Percentiles rank a stretch among this genome's conserved stretches.
These are phyloP conservation scores for Seminavis robusta DNA, from an alignment of 108 stramenopile genomes.

Conservation along the genomic window DNA sequence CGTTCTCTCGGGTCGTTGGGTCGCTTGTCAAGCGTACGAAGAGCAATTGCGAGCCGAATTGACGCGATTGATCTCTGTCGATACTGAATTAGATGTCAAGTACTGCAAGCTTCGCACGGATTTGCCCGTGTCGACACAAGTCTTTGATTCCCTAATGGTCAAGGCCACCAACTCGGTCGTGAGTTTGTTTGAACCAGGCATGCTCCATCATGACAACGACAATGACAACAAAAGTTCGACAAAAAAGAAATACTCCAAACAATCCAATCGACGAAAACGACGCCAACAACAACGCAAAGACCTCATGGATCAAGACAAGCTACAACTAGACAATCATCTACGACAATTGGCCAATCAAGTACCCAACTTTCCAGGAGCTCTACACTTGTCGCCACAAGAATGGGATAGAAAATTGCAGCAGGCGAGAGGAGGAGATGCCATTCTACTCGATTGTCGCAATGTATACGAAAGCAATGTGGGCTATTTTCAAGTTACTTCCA, in stretches of 20 bases:
- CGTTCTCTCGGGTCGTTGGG: constrained; percentile 55
- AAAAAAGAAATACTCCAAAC: too few species aligned
- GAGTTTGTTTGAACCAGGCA: constrained; percentile 49
- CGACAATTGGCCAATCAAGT: background rate
- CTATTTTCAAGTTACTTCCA: constrained; percentile 43
- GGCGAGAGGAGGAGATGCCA: background rate
- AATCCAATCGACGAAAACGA: constrained; percentile 8
- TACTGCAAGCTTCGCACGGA: constrained; percentile 69
- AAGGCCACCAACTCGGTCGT: constrained; percentile 71
- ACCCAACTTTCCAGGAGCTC: background rate
- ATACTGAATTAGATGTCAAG: constrained; percentile 59
- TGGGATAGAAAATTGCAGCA: constrained; percentile 57
- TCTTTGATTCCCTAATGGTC: constrained; percentile 56
- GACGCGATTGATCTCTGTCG: background rate
- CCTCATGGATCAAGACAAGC: background rate
- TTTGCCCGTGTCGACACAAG: constrained; percentile 45
- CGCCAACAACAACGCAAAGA: constrained; percentile 1
- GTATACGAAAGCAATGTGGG: constrained; percentile 76
- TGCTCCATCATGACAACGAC: constrained; percentile 15
- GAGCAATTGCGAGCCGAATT: constrained; percentile 26
- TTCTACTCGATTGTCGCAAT: constrained; percentile 76
- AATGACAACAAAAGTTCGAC: too few species aligned
- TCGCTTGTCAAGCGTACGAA: constrained; percentile 46
- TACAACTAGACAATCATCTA: background rate
- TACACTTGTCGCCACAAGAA: constrained; percentile 55